Base-by-base conservation (phyloP, 129 eudicot species). In the Silybum marianum region DNA sequence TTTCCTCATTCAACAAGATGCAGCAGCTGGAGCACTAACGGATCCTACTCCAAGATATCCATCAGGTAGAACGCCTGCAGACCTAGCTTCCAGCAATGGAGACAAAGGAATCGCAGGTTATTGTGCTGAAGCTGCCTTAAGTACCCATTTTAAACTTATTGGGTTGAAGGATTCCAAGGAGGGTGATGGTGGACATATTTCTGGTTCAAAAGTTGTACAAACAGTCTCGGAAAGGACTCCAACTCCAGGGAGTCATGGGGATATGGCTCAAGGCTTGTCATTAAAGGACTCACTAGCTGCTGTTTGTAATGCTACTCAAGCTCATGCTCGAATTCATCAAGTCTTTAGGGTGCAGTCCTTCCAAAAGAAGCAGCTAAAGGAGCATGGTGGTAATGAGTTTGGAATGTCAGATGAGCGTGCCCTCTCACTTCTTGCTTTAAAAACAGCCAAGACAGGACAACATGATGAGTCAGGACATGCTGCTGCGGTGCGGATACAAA, bases 51-150 rank as follows among this genome's bases (percentile, higher is more conserved):
- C 97, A 42, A 84, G 74, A 86, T 85, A 90, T 73, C 92, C 99
- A 70, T 71, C 92, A 38, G 99, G 96, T 46, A 84, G 92, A 87
- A 81, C 95, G 74, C 89, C 99, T 24, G 95, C 98, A 9, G 99
- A 93, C 80, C 86, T 96, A 6, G 99, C 99, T 66, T 84, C 93
- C 74, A 86, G 90, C 78, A 87, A 91, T n/a, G 98, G 99, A 67
- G 89, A 91, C 91, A 96, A 93, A 80, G 99, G 99, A 69, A 96
- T 96, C 70, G 92, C 97, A 68, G 99, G 98, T 78, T 96, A 85
- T 85, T 91, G 91, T 72, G 98, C 99, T 0, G 99, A 96, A 82
- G 78, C 90, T 58, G 85, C 93, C 34, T 82, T 96, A 88, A 96
- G 92, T 80, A 67, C 92, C 40, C 99, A 89, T 75, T 93, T 96